phyloP scores from a whole-genome alignment of 495 filamentous ascomycete species.

The Paragyromitra xinjiangensis region DNA sequence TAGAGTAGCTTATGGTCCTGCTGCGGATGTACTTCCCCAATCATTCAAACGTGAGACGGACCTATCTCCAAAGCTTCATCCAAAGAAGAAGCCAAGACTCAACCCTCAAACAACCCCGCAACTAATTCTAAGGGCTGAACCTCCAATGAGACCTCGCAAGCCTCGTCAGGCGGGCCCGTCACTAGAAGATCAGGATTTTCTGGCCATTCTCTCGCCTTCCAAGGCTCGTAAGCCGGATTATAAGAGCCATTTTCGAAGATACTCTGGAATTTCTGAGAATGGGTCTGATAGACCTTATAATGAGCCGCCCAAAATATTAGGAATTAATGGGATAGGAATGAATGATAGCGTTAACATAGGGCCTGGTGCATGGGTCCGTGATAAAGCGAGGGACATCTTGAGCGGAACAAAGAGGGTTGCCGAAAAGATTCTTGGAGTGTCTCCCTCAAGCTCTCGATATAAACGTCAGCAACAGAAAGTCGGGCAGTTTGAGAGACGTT shows the following conservation, averaged over 20 bases:
- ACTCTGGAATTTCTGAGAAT: slow-evolving; percentile 10
- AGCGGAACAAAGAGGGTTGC: slow-evolving; percentile 32
- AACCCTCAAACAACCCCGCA: slow-evolving; percentile 12
- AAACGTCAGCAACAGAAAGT: slow-evolving; percentile 1
- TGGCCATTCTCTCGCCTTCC: slow-evolving; percentile 8
- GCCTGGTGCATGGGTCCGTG: slow-evolving; percentile 21
- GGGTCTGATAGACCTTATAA: slow-evolving; percentile 4
- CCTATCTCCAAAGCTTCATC: not conserved
- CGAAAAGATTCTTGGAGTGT: slow-evolving; percentile 23
- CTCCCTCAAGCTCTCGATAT: slow-evolving; percentile 6
- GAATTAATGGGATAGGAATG: slow-evolving; percentile 6
- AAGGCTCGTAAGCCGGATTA: slow-evolving; percentile 28
- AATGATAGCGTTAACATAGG: slow-evolving; percentile 8
- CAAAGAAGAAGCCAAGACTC: slow-evolving; percentile 12
- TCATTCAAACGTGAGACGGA: not conserved
- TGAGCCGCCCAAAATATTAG: slow-evolving; percentile 2
- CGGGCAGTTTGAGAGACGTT: not conserved
- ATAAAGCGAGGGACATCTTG: slow-evolving; percentile 22
- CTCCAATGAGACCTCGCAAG: slow-evolving; percentile 38
- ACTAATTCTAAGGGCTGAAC: slow-evolving; percentile 13
- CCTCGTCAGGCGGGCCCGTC: not conserved
- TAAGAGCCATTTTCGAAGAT: slow-evolving; percentile 13
- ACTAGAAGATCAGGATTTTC: slow-evolving; percentile 19
- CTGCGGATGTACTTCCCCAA: too few relatives aligned
- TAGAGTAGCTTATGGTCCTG: not conserved